Evolutionary conservation across 2,329 filamentous ascomycete species (phyloP), one percentile per base, ranked within the genome.

Genomic region (Juglanconis oblonga): DNA sequence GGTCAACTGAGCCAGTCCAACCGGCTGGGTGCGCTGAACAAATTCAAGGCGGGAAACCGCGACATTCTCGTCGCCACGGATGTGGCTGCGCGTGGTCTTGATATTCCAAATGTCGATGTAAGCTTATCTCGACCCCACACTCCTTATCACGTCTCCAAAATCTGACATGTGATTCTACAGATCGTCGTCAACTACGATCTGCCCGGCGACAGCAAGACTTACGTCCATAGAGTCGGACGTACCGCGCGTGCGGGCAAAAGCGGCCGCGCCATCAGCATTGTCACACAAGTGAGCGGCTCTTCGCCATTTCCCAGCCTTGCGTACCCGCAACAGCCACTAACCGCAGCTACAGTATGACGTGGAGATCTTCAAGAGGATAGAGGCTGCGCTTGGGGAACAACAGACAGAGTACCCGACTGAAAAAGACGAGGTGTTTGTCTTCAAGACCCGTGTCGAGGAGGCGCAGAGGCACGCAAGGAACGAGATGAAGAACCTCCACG

Each of bases 1-100:
- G 95, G 94, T 8, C 91, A 97, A 71, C 84, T 99, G 54, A 92
- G 87, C 1, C 95, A 99, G 73, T 91, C 90, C 1, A 84, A 91
- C 14, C 91, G 95, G 66, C 78, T 98, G 1, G 93, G 92, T 6
- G 91, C 95, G 0, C 80, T 99, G 8, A 91, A 90, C 72, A 98
- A 98, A 72, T 98, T 99, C 81, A 87, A 89, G 57, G 81, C 89
- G 3, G 87, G 88, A 7, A 85, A 83, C n/a, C 83, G 92, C 47
- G 87, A 96, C 65, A 94, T 99, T 44, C 84, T 99, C 4, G 90
- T 97, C 3, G 92, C 92, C 10, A 97, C 93, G 0, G 93, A 97
- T 72, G 91, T 97, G n/a, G 93, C 93, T 1, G 91, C 93, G 1
- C 87, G 93, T 72, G 94, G 93, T 81, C 81, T 97, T 6, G 93